Conservation (phyloP, 179 eudicot genomes). For the Corrigiola litoralis region DNA sequence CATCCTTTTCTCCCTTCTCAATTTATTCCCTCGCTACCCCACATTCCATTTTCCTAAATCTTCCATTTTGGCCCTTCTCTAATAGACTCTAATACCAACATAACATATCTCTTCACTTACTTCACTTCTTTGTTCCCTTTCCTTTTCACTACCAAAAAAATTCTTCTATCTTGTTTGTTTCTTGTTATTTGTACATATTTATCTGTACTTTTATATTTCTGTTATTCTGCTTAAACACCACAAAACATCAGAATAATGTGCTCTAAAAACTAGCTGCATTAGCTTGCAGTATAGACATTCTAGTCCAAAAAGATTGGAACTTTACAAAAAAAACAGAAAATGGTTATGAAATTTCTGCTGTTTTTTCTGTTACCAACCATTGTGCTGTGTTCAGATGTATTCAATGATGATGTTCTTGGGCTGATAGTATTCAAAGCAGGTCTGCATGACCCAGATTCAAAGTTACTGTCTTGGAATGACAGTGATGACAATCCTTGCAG, state of each 20-base stretch:
- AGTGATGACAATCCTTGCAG: constrained; percentile 60
- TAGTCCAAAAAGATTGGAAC: constrained; percentile 18
- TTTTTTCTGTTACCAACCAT: constrained; percentile 14
- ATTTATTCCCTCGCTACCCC: constrained; percentile 30
- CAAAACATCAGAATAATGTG: neutral
- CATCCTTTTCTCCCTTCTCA: neutral
- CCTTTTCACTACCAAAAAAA: neutral
- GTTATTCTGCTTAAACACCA: neutral
- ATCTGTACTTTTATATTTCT: neutral
- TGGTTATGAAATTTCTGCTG: constrained; percentile 22
- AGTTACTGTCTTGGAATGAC: constrained; percentile 71
- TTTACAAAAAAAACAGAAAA: constrained; percentile 10
- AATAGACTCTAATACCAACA: constrained; percentile 1
- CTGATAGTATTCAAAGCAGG: constrained; percentile 77
- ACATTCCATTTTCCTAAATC: constrained; percentile 27
- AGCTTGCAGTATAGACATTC: constrained; percentile 4
- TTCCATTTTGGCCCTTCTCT: constrained; percentile 33
- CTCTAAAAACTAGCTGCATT: constrained; percentile 6
- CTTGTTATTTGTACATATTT: neutral
- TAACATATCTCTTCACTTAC: neutral
- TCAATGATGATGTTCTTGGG: constrained; percentile 84
- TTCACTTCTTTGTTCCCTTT: neutral
- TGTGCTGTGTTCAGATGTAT: constrained; percentile 31
- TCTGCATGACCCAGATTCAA: constrained; percentile 56
- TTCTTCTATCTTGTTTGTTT: constrained; percentile 20